These are phyloP conservation scores for Sutorius australiensis DNA, from an alignment of 768 basidiomycete species.

Conservation along the genomic window DNA sequence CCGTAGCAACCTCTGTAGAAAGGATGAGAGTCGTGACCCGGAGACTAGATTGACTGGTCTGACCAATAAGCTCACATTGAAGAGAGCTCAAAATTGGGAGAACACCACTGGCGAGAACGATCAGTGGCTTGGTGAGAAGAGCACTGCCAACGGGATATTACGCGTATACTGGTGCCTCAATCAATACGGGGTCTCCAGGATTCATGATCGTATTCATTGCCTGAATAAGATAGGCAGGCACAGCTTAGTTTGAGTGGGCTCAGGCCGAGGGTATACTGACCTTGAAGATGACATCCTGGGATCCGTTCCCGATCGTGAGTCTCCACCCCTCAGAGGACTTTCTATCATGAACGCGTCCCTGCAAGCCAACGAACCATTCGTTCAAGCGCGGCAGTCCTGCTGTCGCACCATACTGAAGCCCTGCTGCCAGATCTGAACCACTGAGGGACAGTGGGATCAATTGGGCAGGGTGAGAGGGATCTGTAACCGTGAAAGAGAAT, in stretches of 20 bases:
- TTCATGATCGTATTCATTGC: conserved; percentile 68
- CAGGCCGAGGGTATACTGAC: conserved; percentile 33
- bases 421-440: conserved; percentile 56
- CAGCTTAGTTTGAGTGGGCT: background rate
- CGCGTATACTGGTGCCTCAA: conserved; percentile 83
- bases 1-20: conserved; percentile 70
- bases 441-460: conserved; percentile 52
- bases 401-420: conserved; percentile 77
- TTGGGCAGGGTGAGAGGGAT: conserved; percentile 41
- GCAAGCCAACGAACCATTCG: conserved; percentile 69
- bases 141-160: conserved; percentile 32
- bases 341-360: conserved; percentile 66
- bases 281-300: conserved; percentile 89
- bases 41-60: conserved; percentile 6
- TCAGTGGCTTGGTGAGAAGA: conserved; percentile 11
- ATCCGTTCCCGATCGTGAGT: conserved; percentile 75
- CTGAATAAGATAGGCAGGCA: conserved; percentile 36
- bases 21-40: background rate
- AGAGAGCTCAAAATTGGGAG: conserved; percentile 59
- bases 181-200: conserved; percentile 73
- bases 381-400: conserved; percentile 60
- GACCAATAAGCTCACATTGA: conserved; percentile 58
- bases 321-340: conserved; percentile 64
- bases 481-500: conserved; percentile 60
- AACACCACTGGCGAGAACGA: conserved; percentile 46